Base-by-base conservation (phyloP, 2,329 filamentous ascomycete species). In the Colletotrichum abscissum region DNA sequence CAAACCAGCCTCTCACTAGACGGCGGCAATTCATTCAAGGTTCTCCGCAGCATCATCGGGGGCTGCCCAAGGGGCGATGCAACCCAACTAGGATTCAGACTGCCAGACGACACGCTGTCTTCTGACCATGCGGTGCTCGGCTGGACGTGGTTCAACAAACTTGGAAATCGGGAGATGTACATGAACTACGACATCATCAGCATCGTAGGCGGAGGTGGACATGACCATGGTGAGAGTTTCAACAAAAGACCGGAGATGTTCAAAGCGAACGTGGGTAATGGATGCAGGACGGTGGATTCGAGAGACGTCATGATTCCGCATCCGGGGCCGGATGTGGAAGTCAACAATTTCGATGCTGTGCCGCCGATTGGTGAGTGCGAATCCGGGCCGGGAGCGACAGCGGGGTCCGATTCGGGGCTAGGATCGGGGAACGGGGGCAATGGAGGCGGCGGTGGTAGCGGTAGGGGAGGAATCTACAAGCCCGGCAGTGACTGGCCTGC, bases 111-210 rank as follows among this genome's bases (percentile, higher is more conserved):
- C 69, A 87, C 86, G 0, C 87, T n/a, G n/a, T n/a, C 22, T 0
- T 84, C 89, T n/a, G 74, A 76, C 72, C 76, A 60, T 83, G 89
- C 88, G 8, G 79, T 92, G 1, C 83, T 93, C 14, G 87, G 87
- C 1, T 93, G 91, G 91, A 89, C 88, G 3, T 90, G 88, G 89
- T 90, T 91, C 80, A 92, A 92, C 80, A 86, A 87, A 73, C 76
- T 90, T 30, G 91, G 91, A 1, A 92, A 92, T 77, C 85, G 91
- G 22, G 91, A 93, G 78, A 91, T 92, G 87, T 93, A 93, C 83
- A 92, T 92, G 89, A 91, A 92, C 80, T 93, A 91, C 76, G 91
- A 90, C 0, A 86, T 87, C 7, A 86, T 92, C 30, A 85, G 85
- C n/a, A 88, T 92, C 58, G 65, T 74, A 1, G 76, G 76, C 3